Percentiles rank a stretch among this genome's conserved stretches.
These are phyloP conservation scores for Carex cristatella DNA, from an alignment of 176 grass and related monocot genomes.

Conservation along the genomic window DNA sequence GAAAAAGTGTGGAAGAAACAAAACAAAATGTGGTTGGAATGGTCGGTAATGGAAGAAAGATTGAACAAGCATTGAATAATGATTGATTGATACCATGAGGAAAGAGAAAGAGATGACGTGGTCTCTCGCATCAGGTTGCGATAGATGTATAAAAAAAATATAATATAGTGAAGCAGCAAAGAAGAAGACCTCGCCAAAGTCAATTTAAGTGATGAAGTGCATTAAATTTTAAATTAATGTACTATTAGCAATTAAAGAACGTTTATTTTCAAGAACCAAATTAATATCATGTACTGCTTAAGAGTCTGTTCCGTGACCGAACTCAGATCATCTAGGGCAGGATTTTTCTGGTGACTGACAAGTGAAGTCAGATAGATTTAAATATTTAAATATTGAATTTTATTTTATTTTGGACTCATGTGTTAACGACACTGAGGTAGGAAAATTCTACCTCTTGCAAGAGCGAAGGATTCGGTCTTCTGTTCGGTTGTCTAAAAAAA, in stretches of 20 bases:
- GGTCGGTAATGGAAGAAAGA: not conserved
- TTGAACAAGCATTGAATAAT: not conserved
- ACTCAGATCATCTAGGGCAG: too few species aligned
- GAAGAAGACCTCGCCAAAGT: not conserved
- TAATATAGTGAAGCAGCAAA: too few species aligned
- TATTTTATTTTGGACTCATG: too few species aligned
- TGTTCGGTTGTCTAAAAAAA: too few species aligned
- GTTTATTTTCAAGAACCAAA: not conserved
- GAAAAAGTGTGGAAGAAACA: conserved; percentile 3
- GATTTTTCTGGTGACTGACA: too few species aligned
- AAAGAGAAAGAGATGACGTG: not conserved
- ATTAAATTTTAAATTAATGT: not conserved
- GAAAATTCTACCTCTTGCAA: too few species aligned
- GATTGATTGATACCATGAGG: not conserved
- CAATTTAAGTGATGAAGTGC: not conserved
- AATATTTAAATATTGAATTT: too few species aligned
- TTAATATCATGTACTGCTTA: not conserved
- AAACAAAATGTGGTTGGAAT: conserved; percentile 4
- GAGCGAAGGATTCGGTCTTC: too few species aligned
- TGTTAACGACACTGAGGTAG: too few species aligned
- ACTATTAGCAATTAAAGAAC: not conserved
- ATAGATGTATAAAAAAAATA: not conserved
- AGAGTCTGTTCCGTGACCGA: too few species aligned
- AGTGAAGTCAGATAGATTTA: too few species aligned
- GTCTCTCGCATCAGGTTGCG: not conserved